Conservation (phyloP, 73 alveolate genomes). For the Paramecium sexaurelia region DNA sequence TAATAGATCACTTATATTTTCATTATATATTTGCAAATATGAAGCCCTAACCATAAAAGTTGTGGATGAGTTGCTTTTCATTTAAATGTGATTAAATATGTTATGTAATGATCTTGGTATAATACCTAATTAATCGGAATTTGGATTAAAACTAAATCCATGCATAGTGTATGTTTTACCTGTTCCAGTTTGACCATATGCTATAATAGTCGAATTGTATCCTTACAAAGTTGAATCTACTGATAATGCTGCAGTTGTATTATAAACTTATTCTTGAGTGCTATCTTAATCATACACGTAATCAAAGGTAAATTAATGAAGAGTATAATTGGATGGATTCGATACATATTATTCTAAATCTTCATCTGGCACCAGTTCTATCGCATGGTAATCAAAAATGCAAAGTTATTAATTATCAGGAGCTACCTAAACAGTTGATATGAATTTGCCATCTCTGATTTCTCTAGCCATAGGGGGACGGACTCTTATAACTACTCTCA, state of each 20-base stretch:
- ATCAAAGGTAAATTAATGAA: conserved; percentile 87
- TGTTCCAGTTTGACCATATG: conserved; percentile 92
- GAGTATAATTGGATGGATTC: conserved; percentile 31
- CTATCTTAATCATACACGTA: conserved; percentile 79
- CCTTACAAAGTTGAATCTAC: conserved; percentile 81
- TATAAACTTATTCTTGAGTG: conserved; percentile 79
- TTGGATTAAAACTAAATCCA: conserved; percentile 76
- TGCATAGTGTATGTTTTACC: conserved; percentile 94
- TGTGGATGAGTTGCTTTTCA: conserved; percentile 68
- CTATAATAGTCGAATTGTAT: conserved; percentile 80
- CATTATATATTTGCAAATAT: conserved; percentile 90
- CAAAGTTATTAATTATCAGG: conserved; percentile 76
- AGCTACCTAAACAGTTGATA: conserved; percentile 81
- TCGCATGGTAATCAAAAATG: conserved; percentile 79
- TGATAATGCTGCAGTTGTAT: conserved; percentile 77
- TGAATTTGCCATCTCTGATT: conserved; percentile 74
- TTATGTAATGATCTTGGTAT: conserved; percentile 81
- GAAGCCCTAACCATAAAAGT: conserved; percentile 85
- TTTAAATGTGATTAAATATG: conserved; percentile 78
- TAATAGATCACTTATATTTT: conserved; percentile 78
- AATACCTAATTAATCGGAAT: conserved; percentile 72
- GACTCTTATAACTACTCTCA: conserved; percentile 83
- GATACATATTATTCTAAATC: conserved; percentile 71
- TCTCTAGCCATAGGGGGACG: conserved; percentile 90
- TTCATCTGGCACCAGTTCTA: conserved; percentile 75